phyloP scores from a whole-genome alignment of 1,139 yeast genomes.

The Zygotorulaspora mrakii region DNA sequence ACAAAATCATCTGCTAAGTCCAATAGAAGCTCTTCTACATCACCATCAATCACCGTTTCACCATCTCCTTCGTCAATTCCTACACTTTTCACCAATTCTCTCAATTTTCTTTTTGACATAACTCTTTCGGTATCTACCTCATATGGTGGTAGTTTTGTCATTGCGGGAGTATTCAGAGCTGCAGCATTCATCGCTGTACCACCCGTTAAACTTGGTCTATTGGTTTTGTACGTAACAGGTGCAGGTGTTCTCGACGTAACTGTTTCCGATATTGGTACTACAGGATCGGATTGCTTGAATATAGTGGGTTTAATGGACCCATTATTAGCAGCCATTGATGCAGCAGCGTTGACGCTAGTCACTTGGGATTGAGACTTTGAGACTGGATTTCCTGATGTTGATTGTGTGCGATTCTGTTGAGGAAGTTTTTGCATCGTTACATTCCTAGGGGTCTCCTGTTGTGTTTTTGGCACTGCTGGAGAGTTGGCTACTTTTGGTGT shows the following conservation, averaged over 20 bases:
- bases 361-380: constrained; percentile 33
- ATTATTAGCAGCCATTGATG: constrained; percentile 33
- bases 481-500: constrained; percentile 28
- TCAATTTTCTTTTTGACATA: constrained; percentile 78
- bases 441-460: constrained; percentile 13
- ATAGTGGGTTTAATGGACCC: constrained; percentile 41
- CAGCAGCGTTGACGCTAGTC: constrained; percentile 44
- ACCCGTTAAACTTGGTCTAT: constrained; percentile 79
- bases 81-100: constrained; percentile 78
- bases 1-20: constrained; percentile 97
- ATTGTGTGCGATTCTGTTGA: constrained; percentile 14
- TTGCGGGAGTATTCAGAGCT: constrained; percentile 69
- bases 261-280: constrained; percentile 67
- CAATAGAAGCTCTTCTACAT: constrained; percentile 83
- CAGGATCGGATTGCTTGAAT: constrained; percentile 64
- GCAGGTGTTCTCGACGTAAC: constrained; percentile 62
- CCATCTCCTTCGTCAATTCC: constrained; percentile 86
- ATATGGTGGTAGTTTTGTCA: constrained; percentile 71
- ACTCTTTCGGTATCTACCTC: constrained; percentile 83
- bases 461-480: constrained; percentile 15
- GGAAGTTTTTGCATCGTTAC: constrained; percentile 16
- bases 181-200: constrained; percentile 75
- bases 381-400: constrained; percentile 11
- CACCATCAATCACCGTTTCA: constrained; percentile 89
- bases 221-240: constrained; percentile 58